Evolutionary conservation across 768 basidiomycete species (phyloP).

Genomic region (Phaeolepiota aurea): DNA sequence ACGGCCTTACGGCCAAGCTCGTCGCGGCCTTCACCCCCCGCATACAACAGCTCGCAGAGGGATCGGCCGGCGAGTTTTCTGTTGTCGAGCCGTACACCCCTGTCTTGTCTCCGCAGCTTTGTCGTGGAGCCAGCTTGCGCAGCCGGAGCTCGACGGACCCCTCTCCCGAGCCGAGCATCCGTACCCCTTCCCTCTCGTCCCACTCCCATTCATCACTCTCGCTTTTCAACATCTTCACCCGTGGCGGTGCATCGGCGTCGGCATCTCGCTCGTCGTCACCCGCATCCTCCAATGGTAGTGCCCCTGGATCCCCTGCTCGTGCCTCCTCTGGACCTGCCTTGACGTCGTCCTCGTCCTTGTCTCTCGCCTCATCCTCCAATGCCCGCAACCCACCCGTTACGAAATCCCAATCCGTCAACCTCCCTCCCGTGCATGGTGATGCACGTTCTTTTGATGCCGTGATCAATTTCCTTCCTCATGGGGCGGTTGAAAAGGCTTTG

Average conservation of each 20-base stretch:
- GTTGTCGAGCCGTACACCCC: slow-evolving; percentile 13
- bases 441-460: slow-evolving; percentile 30
- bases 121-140: too few species aligned
- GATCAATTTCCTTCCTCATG: slow-evolving; percentile 32
- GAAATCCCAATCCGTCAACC: background rate
- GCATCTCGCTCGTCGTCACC: background rate
- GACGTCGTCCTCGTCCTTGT: slow-evolving; percentile 1
- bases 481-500: slow-evolving; percentile 29
- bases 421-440: background rate
- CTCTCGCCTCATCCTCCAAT: slow-evolving; percentile 5
- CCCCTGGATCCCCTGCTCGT: background rate
- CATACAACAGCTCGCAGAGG: slow-evolving; percentile 14
- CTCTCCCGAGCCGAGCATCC: slow-evolving; percentile 12
- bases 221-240: background rate
- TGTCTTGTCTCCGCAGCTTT: background rate
- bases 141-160: slow-evolving; percentile 3
- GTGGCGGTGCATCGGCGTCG: too few species aligned
- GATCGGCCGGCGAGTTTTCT: slow-evolving; percentile 23
- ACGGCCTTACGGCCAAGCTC: slow-evolving; percentile 7
- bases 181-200: too few species aligned
- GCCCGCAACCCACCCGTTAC: background rate
- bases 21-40: background rate
- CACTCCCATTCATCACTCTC: background rate
- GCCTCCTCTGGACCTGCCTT: background rate
- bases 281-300: too few species aligned